Evolutionary conservation across 73 alveolate genomes (phyloP), one percentile per base, ranked within the genome.

Genomic region (Paramecium primaurelia): DNA sequence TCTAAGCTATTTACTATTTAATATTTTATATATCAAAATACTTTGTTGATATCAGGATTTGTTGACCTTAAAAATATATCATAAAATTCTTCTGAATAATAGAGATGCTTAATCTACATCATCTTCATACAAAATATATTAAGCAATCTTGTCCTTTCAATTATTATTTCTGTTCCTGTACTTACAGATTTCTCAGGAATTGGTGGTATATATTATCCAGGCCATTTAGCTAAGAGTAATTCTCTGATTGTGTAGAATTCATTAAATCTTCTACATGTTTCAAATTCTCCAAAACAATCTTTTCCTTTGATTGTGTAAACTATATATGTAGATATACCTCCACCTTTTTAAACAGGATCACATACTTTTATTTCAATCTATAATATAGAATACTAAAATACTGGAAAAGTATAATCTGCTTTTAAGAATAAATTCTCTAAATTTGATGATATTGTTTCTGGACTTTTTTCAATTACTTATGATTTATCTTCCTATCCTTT

Each of bases 131-230:
- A 73, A 40, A 73, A 73, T 8, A 73, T 73, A 11, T 73, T 73
- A 40, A 73, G 87, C 18, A 73, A 36, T 36, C 87, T 36, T 30
- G 59, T 40, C 12, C 87, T 73, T 36, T 73, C 87, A 11, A 37
- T 14, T 10, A 73, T 38, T 4, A 40, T 40, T 0, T 73, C 87
- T 73, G 58, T 0, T n/a, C 73, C 73, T 20, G 51, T 28, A 18
- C 25, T 8, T 0, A 80, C 58, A 16, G 47, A 80, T 45, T 80
- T 80, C 38, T 80, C 91, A 20, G 99, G 99, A 59, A 98, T 86
- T 20, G 99, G 99, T 6, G 99, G 99, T 58, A 98, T 93, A 51
- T 71, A 92, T 69, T 96, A 97, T 20, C 99, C 98, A 8, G 99
- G 99, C 97, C 98, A 98, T 73, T 97, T 92, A 22, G 93, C 92